Evolutionary conservation across 2,329 filamentous ascomycete genomes (phyloP), one percentile per base, ranked within the genome.

Genomic region (Pseudofabraea citricarpa): DNA sequence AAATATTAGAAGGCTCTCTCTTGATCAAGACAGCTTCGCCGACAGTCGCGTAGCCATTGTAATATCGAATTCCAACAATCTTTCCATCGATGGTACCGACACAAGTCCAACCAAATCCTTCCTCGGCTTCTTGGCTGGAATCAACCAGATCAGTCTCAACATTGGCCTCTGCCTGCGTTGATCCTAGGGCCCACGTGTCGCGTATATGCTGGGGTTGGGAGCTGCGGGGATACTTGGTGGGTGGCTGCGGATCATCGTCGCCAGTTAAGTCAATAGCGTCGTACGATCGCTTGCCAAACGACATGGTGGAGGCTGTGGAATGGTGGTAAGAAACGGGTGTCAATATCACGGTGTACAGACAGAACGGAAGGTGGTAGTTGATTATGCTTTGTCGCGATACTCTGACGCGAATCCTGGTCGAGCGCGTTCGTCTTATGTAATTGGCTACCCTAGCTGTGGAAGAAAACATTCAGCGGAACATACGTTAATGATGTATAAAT

Each of bases 1-100:
- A 87, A 52, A 65, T 69, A 56, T 91, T 91, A 1, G 63, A 56
- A 2, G 85, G 82, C 57, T 91, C 83, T 56, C 87, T 70, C 26
- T 68, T 69, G 42, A 84, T 67, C 36, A 82, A 62, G 2, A 87
- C 79, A 41, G 75, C 69, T 58, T 88, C 83, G 19, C 81, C 81
- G 2, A 69, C 53, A 6, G 73, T 81, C 12, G 82, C 83, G 51
- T 73, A 68, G 2, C 83, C 83, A 43, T 63, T 64, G 59, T 88
- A 87, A 58, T 78, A 86, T 35, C 67, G 56, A 15, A 77, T 37
- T 35, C 73, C 73, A 2, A 76, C 73, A 46, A 75, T 69, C 52
- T 75, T 75, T 29, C 60, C 65, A 38, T 68, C 71, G 21, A 60
- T 56, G 16, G 48, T 45, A 23, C 58, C 58, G 31, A 59, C 10